Base-by-base conservation (phyloP, 192 early-diverging fungal genomes). In the Entomortierella parvispora region DNA sequence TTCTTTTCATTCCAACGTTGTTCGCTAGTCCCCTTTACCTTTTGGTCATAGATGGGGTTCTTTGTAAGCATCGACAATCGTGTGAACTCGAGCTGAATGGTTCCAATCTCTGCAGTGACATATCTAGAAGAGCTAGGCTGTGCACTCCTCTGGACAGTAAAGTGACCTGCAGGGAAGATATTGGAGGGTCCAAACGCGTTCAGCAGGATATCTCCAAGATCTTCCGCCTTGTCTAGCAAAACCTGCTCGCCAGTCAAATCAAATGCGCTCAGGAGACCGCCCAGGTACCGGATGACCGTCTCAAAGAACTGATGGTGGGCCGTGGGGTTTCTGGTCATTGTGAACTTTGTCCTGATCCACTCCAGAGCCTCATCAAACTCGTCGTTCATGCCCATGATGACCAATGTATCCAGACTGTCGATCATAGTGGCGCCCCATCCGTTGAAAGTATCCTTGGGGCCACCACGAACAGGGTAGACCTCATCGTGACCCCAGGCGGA, bases 401-500 rank as follows among this genome's bases (percentile, higher is more conserved):
- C 87, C 32, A 97, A 82, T 1, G 95, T 96, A 68, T 98, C 96
- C 25, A 98, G 80, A 3, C 92, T 81, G 75, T 98, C 96, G 57
- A 97, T 84, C 45, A 95, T 90, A 2, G 94, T 95, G 8, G 87
- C 87, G 14, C 85, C 88, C 88, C 86, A 89, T 7, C 87, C 87
- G 64, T 86, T 87, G 54, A 81, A 82, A 5, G 58, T 55, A 37
- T 87, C 78, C 18, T n/a, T 53, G 26, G 32, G 26, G 11, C 49
- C 28, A 49, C 81, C 81, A 15, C 48, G 50, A 12, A 87, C 75
- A 4, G 87, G 87, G 3, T 44, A 28, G 33, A 84, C 69, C 61
- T 93, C 92, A 63, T 97, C 96, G n/a, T 85, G 80, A 12, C 93
- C 93, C 81, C 92, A 94, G 2, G 93, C 92, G 52, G 88, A 88